A percentile compares a stretch with the other conserved stretches of the same genome.
Evolutionary conservation across 2,329 filamentous ascomycete species (phyloP).

Genomic region (Mariannaea sp.): DNA sequence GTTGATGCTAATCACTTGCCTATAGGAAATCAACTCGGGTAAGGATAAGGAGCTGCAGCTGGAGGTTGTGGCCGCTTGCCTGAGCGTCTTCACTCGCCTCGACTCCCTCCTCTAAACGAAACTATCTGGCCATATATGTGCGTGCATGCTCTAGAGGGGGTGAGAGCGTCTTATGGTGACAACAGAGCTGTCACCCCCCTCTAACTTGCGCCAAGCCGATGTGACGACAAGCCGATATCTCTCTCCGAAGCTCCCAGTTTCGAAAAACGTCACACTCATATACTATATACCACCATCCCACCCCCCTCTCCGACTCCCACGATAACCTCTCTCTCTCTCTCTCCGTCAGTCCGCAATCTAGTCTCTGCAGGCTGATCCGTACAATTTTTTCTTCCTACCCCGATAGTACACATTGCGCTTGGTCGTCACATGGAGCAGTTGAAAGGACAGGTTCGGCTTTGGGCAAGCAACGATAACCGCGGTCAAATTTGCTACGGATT

Average conservation of each 20-base stretch:
- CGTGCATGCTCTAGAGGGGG: constrained; percentile 20
- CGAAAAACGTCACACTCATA: constrained; percentile 22
- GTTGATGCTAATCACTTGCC: constrained; percentile 24
- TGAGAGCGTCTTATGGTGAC: constrained; percentile 17
- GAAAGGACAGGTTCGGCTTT: constrained; percentile 22
- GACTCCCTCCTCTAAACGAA: constrained; percentile 82
- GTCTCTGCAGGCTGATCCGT: constrained; percentile 13
- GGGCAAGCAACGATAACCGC: constrained; percentile 12
- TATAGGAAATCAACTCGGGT: constrained; percentile 74
- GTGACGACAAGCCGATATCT: constrained; percentile 22
- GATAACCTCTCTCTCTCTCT: constrained; percentile 14
- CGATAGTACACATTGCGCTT: constrained; percentile 12
- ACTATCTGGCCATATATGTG: constrained; percentile 5
- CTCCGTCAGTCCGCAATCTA: background rate
- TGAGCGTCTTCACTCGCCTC: constrained; percentile 96
- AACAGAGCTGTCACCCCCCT: constrained; percentile 18
- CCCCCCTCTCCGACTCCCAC: constrained; percentile 17
- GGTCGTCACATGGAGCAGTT: constrained; percentile 25
- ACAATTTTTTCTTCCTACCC: background rate
- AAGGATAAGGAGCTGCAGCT: constrained; percentile 96
- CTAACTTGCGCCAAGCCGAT: constrained; percentile 24
- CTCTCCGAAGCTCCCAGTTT: constrained; percentile 23
- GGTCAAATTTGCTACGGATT: constrained; percentile 1
- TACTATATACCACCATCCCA: constrained; percentile 6
- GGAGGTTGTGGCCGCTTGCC: constrained; percentile 93